phyloP scores from a whole-genome alignment of 257 asterid species.

The Ajuga chamaepitys region DNA sequence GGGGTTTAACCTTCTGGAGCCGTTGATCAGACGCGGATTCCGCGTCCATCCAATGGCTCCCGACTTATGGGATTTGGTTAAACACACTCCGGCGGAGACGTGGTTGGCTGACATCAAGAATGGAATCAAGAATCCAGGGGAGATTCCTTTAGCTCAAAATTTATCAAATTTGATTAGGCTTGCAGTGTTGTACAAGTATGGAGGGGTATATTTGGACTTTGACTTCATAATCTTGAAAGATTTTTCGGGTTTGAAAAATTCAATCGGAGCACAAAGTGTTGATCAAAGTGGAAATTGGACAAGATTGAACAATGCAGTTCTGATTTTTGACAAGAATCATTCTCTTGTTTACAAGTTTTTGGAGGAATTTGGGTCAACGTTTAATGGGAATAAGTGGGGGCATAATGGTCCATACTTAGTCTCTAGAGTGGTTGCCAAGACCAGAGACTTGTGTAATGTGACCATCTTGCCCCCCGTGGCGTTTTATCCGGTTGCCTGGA shows the following conservation, averaged over 20 bases:
- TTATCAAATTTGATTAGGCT: slow-evolving; percentile 61
- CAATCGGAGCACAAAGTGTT: slow-evolving; percentile 58
- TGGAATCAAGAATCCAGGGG: slow-evolving; percentile 46
- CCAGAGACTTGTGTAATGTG: slow-evolving; percentile 19
- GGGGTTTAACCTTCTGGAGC: slow-evolving; percentile 29
- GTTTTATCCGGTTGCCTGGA: slow-evolving; percentile 70
- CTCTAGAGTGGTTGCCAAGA: slow-evolving; percentile 47
- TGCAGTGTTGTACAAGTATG: slow-evolving; percentile 51
- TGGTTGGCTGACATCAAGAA: slow-evolving; percentile 49
- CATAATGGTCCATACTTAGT: slow-evolving; percentile 75
- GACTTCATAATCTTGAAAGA: slow-evolving; percentile 57
- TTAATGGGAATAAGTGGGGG: slow-evolving; percentile 74
- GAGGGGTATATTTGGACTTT: slow-evolving; percentile 61
- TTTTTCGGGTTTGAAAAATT: slow-evolving; percentile 42
- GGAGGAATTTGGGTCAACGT: slow-evolving; percentile 53
- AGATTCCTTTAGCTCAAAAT: slow-evolving; percentile 52
- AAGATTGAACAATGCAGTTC: slow-evolving; percentile 60
- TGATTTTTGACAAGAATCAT: slow-evolving; percentile 50
- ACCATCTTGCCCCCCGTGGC: slow-evolving; percentile 52
- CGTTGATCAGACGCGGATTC: slow-evolving; percentile 40
- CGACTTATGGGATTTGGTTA: slow-evolving; percentile 24
- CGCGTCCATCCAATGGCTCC: slow-evolving; percentile 35
- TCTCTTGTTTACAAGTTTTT: slow-evolving; percentile 50
- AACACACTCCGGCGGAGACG: slow-evolving; percentile 40
- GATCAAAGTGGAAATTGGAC: slow-evolving; percentile 50